Conservation (phyloP, 1,139 yeast genomes). For the Suhomyces maxii region DNA sequence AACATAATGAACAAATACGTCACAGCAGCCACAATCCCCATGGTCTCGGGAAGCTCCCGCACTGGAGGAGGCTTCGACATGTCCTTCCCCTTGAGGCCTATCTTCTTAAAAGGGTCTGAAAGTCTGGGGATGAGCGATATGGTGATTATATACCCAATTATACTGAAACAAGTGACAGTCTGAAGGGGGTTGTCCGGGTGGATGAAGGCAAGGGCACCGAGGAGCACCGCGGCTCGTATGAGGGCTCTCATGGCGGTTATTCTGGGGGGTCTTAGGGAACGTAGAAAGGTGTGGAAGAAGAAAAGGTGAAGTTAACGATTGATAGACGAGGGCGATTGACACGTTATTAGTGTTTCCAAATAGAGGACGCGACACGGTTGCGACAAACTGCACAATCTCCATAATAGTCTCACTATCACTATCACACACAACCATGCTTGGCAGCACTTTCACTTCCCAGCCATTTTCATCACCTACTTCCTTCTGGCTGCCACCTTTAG, state of each 20-base stretch:
- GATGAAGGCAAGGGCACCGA: conserved; percentile 14
- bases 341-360: no score
- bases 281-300: not conserved
- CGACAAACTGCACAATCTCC: no score
- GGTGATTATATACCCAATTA: conserved; percentile 65
- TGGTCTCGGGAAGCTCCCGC: conserved; percentile 71
- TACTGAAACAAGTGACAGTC: conserved; percentile 64
- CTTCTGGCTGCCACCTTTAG: no score
- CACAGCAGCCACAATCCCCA: conserved; percentile 85
- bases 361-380: no score
- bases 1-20: conserved; percentile 81
- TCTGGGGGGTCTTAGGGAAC: not conserved
- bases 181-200: conserved; percentile 35
- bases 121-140: conserved; percentile 65
- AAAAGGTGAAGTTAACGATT: not conserved
- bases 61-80: conserved; percentile 70
- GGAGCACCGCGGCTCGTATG: conserved; percentile 9
- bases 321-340: not conserved
- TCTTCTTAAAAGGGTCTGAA: conserved; percentile 63
- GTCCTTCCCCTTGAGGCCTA: conserved; percentile 85
- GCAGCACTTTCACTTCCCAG: no score
- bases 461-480: no score
- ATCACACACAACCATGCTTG: no score
- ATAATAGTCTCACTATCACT: no score
- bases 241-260: conserved; percentile 4